phyloP scores from a whole-genome alignment of 2,329 filamentous ascomycete genomes.

The Arthroderma sp. region DNA sequence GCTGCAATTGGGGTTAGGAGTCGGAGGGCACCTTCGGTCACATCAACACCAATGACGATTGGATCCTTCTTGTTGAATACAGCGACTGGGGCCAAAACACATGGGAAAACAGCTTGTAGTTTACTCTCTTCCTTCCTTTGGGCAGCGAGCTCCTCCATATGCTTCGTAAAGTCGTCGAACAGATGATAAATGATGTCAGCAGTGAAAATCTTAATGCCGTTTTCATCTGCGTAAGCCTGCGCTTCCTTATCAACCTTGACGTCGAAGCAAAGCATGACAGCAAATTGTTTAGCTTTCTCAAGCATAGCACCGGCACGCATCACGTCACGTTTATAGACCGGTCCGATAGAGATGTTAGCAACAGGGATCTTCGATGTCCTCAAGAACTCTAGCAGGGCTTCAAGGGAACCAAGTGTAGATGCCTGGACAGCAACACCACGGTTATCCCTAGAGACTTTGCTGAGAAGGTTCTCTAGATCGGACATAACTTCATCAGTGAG shows the following conservation, averaged over 20 bases:
- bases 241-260: slow-evolving; percentile 99
- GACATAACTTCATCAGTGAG: slow-evolving; percentile 93
- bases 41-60: slow-evolving; percentile 91
- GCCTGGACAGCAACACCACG: slow-evolving; percentile 95
- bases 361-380: slow-evolving; percentile 95
- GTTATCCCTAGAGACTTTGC: slow-evolving; percentile 79
- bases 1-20: slow-evolving; percentile 83
- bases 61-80: slow-evolving; percentile 98
- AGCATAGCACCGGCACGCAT: slow-evolving; percentile 91
- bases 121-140: slow-evolving; percentile 95
- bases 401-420: slow-evolving; percentile 90
- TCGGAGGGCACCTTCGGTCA: slow-evolving; percentile 75
- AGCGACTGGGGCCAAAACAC: slow-evolving; percentile 74
- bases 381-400: slow-evolving; percentile 92
- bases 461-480: slow-evolving; percentile 82
- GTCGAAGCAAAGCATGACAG: slow-evolving; percentile 99
- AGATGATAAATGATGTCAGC: slow-evolving; percentile 99
- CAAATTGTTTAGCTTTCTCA: slow-evolving; percentile 86
- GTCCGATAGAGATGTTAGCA: slow-evolving; percentile 91
- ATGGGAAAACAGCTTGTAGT: slow-evolving; percentile 92
- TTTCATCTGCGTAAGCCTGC: slow-evolving; percentile 75
- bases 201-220: slow-evolving; percentile 94
- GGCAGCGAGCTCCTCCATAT: slow-evolving; percentile 76
- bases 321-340: slow-evolving; percentile 95
- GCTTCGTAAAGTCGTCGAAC: slow-evolving; percentile 90